Percentiles rank a stretch among this genome's conserved stretches.
These are phyloP conservation scores for Pleodorina starrii DNA, from an alignment of 139 green algal species.

Conservation along the genomic window DNA sequence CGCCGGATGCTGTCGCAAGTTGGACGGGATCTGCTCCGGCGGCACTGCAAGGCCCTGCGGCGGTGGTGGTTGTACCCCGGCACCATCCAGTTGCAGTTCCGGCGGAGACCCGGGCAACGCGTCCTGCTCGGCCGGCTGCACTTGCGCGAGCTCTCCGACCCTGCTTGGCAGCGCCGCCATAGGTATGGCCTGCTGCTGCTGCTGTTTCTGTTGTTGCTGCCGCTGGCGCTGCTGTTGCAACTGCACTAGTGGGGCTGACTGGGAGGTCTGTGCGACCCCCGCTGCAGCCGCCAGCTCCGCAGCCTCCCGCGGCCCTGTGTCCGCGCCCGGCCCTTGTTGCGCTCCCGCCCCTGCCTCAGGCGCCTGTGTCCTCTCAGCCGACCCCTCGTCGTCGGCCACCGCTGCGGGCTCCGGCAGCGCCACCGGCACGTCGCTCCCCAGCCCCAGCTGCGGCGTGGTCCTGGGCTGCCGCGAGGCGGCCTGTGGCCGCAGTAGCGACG, in stretches of 20 bases:
- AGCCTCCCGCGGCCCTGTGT: neutral
- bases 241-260: slow-evolving; percentile 6
- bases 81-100: neutral
- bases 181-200: neutral
- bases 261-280: neutral
- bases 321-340: no score
- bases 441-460: neutral
- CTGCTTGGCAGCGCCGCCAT: neutral
- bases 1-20: no score
- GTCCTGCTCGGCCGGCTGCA: neutral
- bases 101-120: neutral
- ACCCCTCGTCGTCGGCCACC: no score
- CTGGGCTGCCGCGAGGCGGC: neutral
- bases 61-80: neutral
- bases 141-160: neutral
- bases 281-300: neutral
- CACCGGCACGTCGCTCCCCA: no score
- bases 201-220: neutral
- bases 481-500: neutral
- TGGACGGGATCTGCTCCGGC: no score
- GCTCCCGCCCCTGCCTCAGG: neutral
- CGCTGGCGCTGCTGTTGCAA: neutral
- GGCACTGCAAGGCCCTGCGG: neutral
- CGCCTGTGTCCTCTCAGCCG: neutral
- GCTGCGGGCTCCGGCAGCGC: no score